These are phyloP conservation scores for Neurospora sp. DNA, from an alignment of 495 filamentous ascomycete species.

Conservation along the genomic window DNA sequence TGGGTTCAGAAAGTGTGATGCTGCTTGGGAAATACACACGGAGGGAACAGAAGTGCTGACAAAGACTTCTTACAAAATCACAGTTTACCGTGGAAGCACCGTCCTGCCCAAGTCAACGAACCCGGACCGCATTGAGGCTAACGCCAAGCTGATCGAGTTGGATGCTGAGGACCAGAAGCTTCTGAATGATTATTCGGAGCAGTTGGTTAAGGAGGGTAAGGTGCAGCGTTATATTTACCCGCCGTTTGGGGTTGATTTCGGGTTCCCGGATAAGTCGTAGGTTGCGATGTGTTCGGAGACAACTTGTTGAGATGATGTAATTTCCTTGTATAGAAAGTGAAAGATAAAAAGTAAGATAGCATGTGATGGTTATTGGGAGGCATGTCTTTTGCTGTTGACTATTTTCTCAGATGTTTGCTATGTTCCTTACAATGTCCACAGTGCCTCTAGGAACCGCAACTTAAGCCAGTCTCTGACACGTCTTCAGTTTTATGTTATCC, in stretches of 20 bases:
- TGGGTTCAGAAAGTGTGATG: background rate
- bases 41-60: background rate
- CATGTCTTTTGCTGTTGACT: background rate
- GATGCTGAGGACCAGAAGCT: constrained; percentile 55
- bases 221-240: constrained; percentile 67
- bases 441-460: background rate
- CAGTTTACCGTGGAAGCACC: constrained; percentile 60
- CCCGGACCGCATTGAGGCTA: constrained; percentile 62
- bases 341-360: background rate
- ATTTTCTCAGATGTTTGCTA: background rate
- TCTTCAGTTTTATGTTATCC: background rate
- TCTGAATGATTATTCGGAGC: constrained; percentile 49
- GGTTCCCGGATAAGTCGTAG: constrained; percentile 61
- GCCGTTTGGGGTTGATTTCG: constrained; percentile 65
- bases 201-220: constrained; percentile 49
- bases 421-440: background rate
- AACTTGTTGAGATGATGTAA: background rate
- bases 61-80: background rate
- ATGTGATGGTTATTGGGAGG: background rate
- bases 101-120: constrained; percentile 76
- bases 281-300: background rate
- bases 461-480: background rate
- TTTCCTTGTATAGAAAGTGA: too few relatives aligned
- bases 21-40: background rate
- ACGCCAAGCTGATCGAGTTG: constrained; percentile 57